Evolutionary conservation across 2,329 filamentous ascomycete species (phyloP).

Genomic region (Geosmithia morbida): DNA sequence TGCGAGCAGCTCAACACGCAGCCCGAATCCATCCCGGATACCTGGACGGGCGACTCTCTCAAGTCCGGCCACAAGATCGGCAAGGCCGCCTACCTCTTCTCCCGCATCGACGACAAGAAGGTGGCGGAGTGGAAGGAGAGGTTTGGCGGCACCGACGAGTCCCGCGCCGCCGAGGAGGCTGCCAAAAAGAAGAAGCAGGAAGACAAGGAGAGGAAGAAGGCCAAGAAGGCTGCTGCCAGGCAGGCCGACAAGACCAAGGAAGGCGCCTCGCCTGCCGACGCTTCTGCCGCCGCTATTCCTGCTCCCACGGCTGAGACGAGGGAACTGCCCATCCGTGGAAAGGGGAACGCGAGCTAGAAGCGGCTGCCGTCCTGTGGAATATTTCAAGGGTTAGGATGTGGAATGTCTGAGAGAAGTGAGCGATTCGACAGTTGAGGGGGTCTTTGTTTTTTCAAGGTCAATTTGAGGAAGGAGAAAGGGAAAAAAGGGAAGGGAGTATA

Average conservation of each 20-base stretch:
- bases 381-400: not conserved
- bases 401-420: not conserved
- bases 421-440: no score
- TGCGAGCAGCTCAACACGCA: conserved; percentile 50
- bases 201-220: conserved; percentile 20
- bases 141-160: conserved; percentile 45
- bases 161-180: conserved; percentile 35
- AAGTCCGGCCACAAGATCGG: conserved; percentile 69
- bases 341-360: not conserved
- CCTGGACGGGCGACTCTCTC: conserved; percentile 47
- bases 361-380: not conserved
- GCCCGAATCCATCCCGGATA: conserved; percentile 29
- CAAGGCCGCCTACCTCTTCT: conserved; percentile 65
- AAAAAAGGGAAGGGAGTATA: no score
- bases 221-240: conserved; percentile 8
- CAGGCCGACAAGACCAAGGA: conserved; percentile 10
- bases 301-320: not conserved
- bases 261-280: not conserved
- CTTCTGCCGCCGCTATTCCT: not conserved
- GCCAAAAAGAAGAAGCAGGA: conserved; percentile 35
- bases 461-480: no score
- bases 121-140: conserved; percentile 69
- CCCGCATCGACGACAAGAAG: conserved; percentile 69
- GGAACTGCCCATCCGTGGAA: not conserved
- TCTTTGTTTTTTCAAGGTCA: no score